Percentiles rank a stretch among this genome's conserved stretches.
phyloP scores from a whole-genome alignment of 768 basidiomycete genomes.

The Myochromella boudieri region DNA sequence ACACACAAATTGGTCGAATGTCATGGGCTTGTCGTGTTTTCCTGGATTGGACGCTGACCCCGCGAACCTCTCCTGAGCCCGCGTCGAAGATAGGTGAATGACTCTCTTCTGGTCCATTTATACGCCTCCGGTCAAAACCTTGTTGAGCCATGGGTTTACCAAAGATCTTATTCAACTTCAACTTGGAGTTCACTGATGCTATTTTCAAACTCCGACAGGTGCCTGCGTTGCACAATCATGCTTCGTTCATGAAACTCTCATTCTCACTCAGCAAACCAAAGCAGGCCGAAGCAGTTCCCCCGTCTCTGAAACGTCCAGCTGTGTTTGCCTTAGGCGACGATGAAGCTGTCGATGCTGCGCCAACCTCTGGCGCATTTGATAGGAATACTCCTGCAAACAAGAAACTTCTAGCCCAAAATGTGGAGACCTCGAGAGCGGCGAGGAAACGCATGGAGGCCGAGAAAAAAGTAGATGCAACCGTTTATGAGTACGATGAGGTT shows the following conservation, averaged over 20 bases:
- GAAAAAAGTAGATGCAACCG: slow-evolving; percentile 73
- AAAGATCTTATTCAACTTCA: background rate
- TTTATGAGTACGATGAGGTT: slow-evolving; percentile 95
- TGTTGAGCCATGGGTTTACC: slow-evolving; percentile 44
- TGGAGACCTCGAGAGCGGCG: slow-evolving; percentile 59
- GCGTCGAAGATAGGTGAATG: slow-evolving; percentile 59
- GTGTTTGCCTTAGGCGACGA: slow-evolving; percentile 70
- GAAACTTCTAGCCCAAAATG: slow-evolving; percentile 56
- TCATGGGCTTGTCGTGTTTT: slow-evolving; percentile 56
- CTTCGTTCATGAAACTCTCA: slow-evolving; percentile 76
- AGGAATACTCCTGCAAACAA: slow-evolving; percentile 49
- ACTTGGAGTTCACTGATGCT: background rate
- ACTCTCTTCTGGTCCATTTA: slow-evolving; percentile 90
- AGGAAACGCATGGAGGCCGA: slow-evolving; percentile 80
- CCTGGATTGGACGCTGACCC: slow-evolving; percentile 39
- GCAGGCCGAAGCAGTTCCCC: slow-evolving; percentile 39
- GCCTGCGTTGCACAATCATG: slow-evolving; percentile 18
- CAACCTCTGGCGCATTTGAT: slow-evolving; percentile 35
- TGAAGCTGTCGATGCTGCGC: slow-evolving; percentile 47
- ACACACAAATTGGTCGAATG: slow-evolving; percentile 85
- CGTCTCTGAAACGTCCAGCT: slow-evolving; percentile 56
- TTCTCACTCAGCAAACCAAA: slow-evolving; percentile 78
- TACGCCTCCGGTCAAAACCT: slow-evolving; percentile 80
- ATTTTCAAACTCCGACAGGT: slow-evolving; percentile 33
- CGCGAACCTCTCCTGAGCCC: slow-evolving; percentile 28